Evolutionary conservation across 2,329 filamentous ascomycete species (phyloP).

Genomic region (Apiospora marii): DNA sequence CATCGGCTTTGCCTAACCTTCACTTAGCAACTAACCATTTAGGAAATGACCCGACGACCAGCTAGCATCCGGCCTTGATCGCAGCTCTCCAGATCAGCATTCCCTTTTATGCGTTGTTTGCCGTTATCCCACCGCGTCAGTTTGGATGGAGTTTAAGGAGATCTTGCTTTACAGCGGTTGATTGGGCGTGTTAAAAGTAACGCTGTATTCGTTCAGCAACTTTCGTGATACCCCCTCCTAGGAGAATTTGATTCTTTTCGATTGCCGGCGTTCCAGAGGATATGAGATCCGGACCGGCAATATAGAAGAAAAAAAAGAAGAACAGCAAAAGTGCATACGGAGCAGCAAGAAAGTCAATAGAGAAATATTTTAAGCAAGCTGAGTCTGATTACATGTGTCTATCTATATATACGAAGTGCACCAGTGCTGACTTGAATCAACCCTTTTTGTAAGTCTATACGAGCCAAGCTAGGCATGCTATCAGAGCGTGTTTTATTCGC

Average conservation of each 20-base stretch:
- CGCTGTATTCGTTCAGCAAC: slow-evolving; percentile 16
- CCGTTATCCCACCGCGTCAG: neutral
- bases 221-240: slow-evolving; percentile 20
- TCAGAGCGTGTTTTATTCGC: neutral
- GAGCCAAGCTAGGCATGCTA: neutral
- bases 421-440: neutral
- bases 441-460: neutral
- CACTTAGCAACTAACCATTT: neutral
- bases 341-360: neutral
- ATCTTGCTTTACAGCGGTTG: neutral
- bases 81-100: neutral
- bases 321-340: slow-evolving; percentile 26
- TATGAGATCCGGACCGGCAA: slow-evolving; percentile 27
- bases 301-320: slow-evolving; percentile 26
- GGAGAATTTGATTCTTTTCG: slow-evolving; percentile 29
- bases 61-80: neutral
- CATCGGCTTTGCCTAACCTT: slow-evolving; percentile 53
- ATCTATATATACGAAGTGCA: neutral
- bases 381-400: slow-evolving; percentile 57
- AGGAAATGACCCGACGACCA: slow-evolving; percentile 18
- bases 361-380: slow-evolving; percentile 56
- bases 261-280: neutral
- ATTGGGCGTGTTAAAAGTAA: slow-evolving; percentile 21
- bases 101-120: neutral
- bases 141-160: slow-evolving; percentile 14